Percentiles rank a stretch among this genome's conserved stretches.
These are phyloP conservation scores for Cladosporium velox DNA, from an alignment of 2,329 filamentous ascomycete genomes.

Conservation along the genomic window DNA sequence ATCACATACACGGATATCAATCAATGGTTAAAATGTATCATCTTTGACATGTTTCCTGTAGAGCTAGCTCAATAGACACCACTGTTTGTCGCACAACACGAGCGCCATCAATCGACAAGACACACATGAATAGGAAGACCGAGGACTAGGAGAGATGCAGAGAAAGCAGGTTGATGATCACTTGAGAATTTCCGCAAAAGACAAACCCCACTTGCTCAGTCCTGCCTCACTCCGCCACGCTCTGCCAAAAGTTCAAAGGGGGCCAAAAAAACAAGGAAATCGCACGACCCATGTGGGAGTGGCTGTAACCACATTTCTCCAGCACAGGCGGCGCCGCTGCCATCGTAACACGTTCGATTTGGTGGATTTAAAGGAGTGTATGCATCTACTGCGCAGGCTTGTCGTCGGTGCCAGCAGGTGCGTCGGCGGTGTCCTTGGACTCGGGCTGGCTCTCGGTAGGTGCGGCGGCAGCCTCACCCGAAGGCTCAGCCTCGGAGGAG, in stretches of 20 bases:
- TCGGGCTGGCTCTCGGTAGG: conserved; percentile 54
- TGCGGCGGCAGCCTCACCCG: conserved; percentile 49
- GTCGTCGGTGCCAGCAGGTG: conserved; percentile 55
- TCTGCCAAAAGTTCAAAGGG: conserved; percentile 18
- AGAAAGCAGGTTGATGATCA: conserved; percentile 19
- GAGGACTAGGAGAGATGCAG: conserved; percentile 8
- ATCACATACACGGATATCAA: no score
- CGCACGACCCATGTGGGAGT: conserved; percentile 10
- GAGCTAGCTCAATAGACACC: conserved; percentile 5
- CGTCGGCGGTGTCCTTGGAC: conserved; percentile 57
- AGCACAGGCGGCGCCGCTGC: conserved; percentile 15
- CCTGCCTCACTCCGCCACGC: conserved; percentile 16
- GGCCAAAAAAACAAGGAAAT: conserved; percentile 20
- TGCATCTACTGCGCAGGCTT: conserved; percentile 46
- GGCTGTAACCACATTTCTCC: conserved; percentile 13
- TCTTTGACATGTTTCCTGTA: conserved; percentile 16
- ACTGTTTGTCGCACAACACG: conserved; percentile 1
- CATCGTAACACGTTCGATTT: conserved; percentile 20
- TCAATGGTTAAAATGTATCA: conserved; percentile 9
- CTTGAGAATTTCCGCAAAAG: conserved; percentile 21
- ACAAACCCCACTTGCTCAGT: conserved; percentile 16
- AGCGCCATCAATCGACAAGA: background rate
- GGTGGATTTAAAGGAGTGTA: conserved; percentile 11
- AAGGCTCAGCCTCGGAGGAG: conserved; percentile 92
- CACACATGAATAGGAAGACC: background rate